Evolutionary conservation across 2,329 filamentous ascomycete species (phyloP), one percentile per base, ranked within the genome.

Genomic region (Aspergillus clavatus): DNA sequence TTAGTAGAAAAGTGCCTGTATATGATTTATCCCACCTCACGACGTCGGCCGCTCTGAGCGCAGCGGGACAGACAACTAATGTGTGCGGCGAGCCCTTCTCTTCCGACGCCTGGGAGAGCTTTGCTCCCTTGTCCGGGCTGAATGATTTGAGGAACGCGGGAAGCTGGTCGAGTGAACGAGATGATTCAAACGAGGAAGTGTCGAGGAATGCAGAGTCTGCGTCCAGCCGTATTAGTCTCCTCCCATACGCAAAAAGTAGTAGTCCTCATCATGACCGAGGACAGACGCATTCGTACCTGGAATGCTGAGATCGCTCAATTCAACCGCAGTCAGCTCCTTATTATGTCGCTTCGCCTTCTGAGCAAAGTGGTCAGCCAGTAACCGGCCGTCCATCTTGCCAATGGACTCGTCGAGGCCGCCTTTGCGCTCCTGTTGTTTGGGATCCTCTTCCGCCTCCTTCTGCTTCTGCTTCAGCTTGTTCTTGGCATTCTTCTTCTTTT

Each of bases 361-460:
- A 5, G 86, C 86, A 50, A 96, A 75, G 65, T 95, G 83, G 65
- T 96, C 91, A 1, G 90, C 87, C 38, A 96, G 72, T 33, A 96
- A 75, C 54, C 84, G 81, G 48, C 81, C 84, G 66, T 95, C 88
- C 84, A 96, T 90, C 49, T 82, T 80, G 36, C 82, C 80, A 63
- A 96, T 87, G 3, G 86, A 80, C 53, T 81, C 82, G 69, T 96
- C 95, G 54, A 96, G 73, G 5, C 85, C 84, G 26, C 84, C 79
- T 57, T 89, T 81, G 35, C 81, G 76, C 61, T 89, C 82, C 46
- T 60, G 55, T 22, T 56, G 49, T 29, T 60, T 65, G 35, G 53
- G 53, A 39, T 58, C 55, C 22, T 55, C 45, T 40, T 57, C 59
- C 43, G 52, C 58, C 37, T 58, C 58, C 22, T 50, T 51, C 33